Percentiles rank a stretch among this genome's conserved stretches.
Evolutionary conservation across 257 asterid species (phyloP).

Genomic region (Catharanthus roseus): DNA sequence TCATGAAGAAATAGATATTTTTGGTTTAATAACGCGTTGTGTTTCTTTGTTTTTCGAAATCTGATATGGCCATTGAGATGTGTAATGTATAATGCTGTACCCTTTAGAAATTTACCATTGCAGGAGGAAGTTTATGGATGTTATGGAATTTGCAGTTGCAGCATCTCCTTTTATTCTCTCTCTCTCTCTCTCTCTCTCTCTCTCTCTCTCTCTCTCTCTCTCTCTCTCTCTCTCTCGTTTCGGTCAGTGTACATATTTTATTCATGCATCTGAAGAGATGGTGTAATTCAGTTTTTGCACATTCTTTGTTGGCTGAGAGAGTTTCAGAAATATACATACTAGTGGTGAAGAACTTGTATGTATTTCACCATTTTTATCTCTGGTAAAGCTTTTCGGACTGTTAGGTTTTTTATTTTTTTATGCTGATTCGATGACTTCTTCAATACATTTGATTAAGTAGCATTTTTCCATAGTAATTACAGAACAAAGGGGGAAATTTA

Average conservation of each 20-base stretch:
- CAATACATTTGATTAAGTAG: too few species aligned
- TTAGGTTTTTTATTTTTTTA: background rate
- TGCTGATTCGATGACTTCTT: too few species aligned
- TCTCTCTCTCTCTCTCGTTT: background rate
- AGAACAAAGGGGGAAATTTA: too few species aligned
- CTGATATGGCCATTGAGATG: background rate
- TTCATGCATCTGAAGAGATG: too few species aligned
- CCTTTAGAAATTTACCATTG: background rate
- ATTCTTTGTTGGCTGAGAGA: background rate
- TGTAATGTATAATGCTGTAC: background rate
- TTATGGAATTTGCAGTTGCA: background rate
- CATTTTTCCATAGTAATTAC: too few species aligned
- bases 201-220: too few species aligned
- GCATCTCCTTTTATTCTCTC: background rate
- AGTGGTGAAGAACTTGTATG: background rate
- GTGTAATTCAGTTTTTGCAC: too few species aligned
- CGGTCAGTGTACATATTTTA: background rate
- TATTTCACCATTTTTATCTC: too few species aligned
- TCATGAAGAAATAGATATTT: background rate
- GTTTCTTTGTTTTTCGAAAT: background rate
- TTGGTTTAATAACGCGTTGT: background rate
- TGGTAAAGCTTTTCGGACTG: background rate
- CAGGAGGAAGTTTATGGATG: background rate
- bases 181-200: too few species aligned
- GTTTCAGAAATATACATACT: background rate